Conservation (phyloP, 2,329 filamentous ascomycete genomes). For the Hypoxylon sp. region DNA sequence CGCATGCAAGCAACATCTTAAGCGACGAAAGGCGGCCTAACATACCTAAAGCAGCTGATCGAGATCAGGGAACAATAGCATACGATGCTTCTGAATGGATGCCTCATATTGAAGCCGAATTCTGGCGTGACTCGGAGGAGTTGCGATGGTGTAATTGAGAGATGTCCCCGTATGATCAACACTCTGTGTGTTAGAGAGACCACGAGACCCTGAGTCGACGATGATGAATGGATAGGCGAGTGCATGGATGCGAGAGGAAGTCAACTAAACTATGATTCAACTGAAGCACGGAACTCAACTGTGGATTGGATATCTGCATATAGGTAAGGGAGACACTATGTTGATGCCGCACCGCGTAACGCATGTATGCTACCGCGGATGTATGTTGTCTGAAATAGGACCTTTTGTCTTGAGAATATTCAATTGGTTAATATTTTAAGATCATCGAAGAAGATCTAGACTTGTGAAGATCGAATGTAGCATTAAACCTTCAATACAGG, state of each 20-base stretch:
- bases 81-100: not conserved
- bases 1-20: no score
- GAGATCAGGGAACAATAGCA: not conserved
- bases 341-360: not conserved
- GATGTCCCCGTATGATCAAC: not conserved
- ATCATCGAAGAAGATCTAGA: not conserved
- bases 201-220: not conserved
- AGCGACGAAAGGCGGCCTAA: no score
- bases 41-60: no score
- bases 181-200: not conserved
- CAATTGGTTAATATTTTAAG: not conserved
- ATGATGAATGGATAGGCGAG: not conserved
- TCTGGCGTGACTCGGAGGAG: not conserved
- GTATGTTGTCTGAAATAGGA: not conserved
- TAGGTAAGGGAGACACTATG: not conserved
- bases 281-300: no score
- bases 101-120: not conserved
- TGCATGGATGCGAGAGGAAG: no score
- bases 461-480: not conserved
- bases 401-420: not conserved
- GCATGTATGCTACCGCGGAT: not conserved
- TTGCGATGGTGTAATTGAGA: not conserved
- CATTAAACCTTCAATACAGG: not conserved
- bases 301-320: no score
- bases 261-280: no score